phyloP scores from a whole-genome alignment of 768 basidiomycete genomes.

The Trametes cubensis region DNA sequence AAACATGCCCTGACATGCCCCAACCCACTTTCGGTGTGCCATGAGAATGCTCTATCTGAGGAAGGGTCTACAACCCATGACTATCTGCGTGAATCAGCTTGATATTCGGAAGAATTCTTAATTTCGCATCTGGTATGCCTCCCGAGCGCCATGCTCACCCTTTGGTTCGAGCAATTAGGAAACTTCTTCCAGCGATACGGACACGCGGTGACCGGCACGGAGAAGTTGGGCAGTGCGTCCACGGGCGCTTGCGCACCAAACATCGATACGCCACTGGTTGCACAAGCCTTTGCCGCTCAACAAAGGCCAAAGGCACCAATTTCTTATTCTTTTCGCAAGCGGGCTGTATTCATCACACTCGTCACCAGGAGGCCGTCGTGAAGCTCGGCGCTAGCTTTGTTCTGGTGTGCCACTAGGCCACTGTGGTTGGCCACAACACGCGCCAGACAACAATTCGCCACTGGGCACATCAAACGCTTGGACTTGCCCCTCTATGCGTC shows the following conservation, averaged over 20 bases:
- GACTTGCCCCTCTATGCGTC: not conserved
- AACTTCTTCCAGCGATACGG: not conserved
- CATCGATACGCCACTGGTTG: not conserved
- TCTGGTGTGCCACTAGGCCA: not conserved
- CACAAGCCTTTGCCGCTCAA: not conserved
- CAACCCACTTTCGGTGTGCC: constrained; percentile 6
- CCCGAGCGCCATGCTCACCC: no score
- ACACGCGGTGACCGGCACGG: not conserved
- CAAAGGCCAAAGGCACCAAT: not conserved
- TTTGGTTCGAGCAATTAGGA: not conserved
- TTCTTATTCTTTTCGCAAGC: not conserved
- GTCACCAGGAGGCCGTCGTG: constrained; percentile 10
- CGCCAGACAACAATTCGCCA: not conserved
- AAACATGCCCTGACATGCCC: constrained; percentile 35
- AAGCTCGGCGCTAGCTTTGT: constrained; percentile 10
- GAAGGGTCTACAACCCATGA: no score
- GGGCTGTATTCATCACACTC: not conserved
- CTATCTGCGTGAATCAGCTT: no score
- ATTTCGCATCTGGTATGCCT: no score
- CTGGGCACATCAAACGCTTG: constrained; percentile 13
- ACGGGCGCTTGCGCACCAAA: not conserved
- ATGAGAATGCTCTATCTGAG: not conserved
- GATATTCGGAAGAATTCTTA: not conserved
- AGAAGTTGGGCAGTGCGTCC: not conserved
- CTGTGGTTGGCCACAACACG: not conserved